These are phyloP conservation scores for Canariomyces notabilis DNA, from an alignment of 2,329 filamentous ascomycete species.

Conservation along the genomic window DNA sequence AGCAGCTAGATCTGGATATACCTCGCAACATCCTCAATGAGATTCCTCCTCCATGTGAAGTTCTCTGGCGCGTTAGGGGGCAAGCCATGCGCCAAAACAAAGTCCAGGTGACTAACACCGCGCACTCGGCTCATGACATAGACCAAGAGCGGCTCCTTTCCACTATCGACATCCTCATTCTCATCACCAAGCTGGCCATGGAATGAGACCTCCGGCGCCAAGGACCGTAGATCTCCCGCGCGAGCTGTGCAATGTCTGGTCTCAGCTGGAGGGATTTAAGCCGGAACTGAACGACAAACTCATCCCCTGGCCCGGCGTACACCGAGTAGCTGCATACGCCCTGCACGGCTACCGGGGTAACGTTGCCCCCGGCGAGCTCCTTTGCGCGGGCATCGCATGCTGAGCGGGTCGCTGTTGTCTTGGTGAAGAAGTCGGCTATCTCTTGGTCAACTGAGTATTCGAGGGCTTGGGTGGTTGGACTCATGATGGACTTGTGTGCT, in stretches of 20 bases:
- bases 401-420: constrained; percentile 5
- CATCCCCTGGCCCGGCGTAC: constrained; percentile 4
- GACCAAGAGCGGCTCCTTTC: constrained; percentile 32
- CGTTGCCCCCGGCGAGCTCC: background rate
- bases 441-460: constrained; percentile 11
- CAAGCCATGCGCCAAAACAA: constrained; percentile 32
- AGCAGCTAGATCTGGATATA: constrained; percentile 9
- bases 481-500: too few relatives aligned
- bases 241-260: background rate
- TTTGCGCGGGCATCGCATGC: constrained; percentile 3
- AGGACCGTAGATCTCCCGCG: constrained; percentile 2
- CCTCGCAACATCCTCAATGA: constrained; percentile 32
- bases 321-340: constrained; percentile 13
- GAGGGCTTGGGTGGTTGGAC: too few relatives aligned
- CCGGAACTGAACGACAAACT: constrained; percentile 14
- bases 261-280: constrained; percentile 9
- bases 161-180: constrained; percentile 17
- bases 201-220: constrained; percentile 7
- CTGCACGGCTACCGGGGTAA: constrained; percentile 5
- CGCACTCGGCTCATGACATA: constrained; percentile 34
- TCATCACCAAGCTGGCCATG: constrained; percentile 5
- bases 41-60: constrained; percentile 31
- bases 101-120: constrained; percentile 34
- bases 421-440: constrained; percentile 5
- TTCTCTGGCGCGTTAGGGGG: constrained; percentile 27